Evolutionary conservation across 495 filamentous ascomycete genomes (phyloP), one percentile per base, ranked within the genome.

Genomic region (Thermothielavioides terrestris): DNA sequence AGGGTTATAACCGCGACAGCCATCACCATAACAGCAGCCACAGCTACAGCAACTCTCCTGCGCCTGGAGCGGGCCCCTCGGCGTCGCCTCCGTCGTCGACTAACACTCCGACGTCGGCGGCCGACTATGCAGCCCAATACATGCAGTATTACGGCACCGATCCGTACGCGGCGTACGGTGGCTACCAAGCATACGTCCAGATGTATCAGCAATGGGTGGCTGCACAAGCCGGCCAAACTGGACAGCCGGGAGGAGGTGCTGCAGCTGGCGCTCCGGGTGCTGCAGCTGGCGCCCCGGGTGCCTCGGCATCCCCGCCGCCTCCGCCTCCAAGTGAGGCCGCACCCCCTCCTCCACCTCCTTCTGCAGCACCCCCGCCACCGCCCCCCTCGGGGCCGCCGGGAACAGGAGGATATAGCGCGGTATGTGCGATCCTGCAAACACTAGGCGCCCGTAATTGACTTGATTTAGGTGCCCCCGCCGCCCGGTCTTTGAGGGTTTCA

Each of bases 121-220:
- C 69, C 45, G 75, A 71, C 56, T 94, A 94, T 63, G 78, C 78
- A 39, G 83, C 86, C 21, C 85, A 89, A 47, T 94, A 95, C 64
- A 86, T 88, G 17, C 86, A 89, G 67, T 90, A 91, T 55, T 88
- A 89, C 57, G 72, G 72, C 32, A 72, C 71, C 50, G 92, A 98
- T 55, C 91, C 91, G 0, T 98, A 96, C 63, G 89, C 88, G 4
- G 83, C 86, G 23, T 96, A 94, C 53, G 92, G 92, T 49, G 92
- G 92, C 22, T 92, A 92, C 60, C 68, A 70, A 44, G 75, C 76
- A 34, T 90, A 94, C 49, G 72, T 86, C 42, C 79, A 84, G 47
- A 64, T 72, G 58, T 88, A 89, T 61, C 84, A 88, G 48, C 79
- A 83, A 50, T 78, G 76, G 52, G 74, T 74, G 40, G 72, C 70